Evolutionary conservation across 768 basidiomycete species (phyloP), one percentile per base, ranked within the genome.

Genomic region (Kwoniella sp.): DNA sequence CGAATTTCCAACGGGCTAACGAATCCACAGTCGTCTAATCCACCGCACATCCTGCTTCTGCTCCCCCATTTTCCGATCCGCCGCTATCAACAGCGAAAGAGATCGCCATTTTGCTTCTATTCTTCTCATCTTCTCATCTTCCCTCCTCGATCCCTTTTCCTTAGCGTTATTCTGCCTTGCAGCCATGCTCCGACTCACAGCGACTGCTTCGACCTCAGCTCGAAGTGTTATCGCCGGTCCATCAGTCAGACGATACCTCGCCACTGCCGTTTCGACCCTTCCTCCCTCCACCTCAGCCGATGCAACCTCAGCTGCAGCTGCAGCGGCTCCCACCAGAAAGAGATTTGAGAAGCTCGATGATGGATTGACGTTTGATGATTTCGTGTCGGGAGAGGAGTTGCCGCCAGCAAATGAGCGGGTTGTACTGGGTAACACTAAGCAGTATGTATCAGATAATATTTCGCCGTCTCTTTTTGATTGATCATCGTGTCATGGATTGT

Each of bases 321-420:
- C 50, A 3, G 19, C 52, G 17, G 40, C 64, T 25, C 52, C 58
- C 6, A 33, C 36, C n/a, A 47, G 56, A 15, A 47, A 57, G 19
- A 63, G 70, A 48, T 69, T 73, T 40, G 60, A 64, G 22, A 73
- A 73, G 51, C 70, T 77, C 5, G 68, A 77, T 37, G 73, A 78
- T 60, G 78, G 78, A 9, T 62, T 77, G 46, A 77, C 73, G 9
- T 78, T 79, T 63, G 77, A 74, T 37, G 78, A 79, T 59, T 79
- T 79, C 49, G 70, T 73, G 19, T 73, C 75, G 2, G 77, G 77
- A 6, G 72, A 72, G 26, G 72, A 73, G 25, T 29, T 76, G 12
- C 70, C 74, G 9, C 40, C 58, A 2, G 63, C 62, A 3, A 46
- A 52, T 8, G 74, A 76, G 36, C 57, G 76, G 52, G 77, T 79